A percentile compares a stretch with the other conserved stretches of the same genome.
phyloP scores from a whole-genome alignment of 257 asterid genomes.

The Fraxinus quadrangulata region DNA sequence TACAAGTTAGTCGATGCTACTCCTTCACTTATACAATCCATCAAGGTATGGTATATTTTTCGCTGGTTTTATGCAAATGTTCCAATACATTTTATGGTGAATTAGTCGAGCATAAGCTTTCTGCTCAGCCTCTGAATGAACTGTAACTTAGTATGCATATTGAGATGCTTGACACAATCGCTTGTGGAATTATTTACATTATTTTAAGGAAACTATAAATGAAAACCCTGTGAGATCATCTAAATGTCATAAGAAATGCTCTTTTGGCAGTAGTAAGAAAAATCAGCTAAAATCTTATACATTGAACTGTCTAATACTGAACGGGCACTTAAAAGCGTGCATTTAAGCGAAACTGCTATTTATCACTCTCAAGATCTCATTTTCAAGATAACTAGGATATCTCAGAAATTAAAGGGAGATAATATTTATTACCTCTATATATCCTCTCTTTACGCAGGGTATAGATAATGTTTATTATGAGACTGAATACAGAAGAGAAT shows the following conservation, averaged over 20 bases:
- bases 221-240: not conserved
- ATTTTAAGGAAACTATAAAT: not conserved
- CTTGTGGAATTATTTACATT: not conserved
- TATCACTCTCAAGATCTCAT: not conserved
- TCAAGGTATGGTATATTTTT: constrained; percentile 58
- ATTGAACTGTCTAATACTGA: too few relatives aligned
- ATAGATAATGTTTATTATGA: constrained; percentile 80
- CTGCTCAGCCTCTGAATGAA: not conserved
- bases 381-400: not conserved
- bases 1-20: constrained; percentile 90
- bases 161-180: not conserved
- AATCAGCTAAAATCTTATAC: too few relatives aligned
- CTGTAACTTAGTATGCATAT: not conserved
- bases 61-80: constrained; percentile 7
- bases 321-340: too few relatives aligned
- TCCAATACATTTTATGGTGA: not conserved
- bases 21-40: constrained; percentile 68
- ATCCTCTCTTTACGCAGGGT: constrained; percentile 42
- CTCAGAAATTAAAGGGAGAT: not conserved
- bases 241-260: not conserved
- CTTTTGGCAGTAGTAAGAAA: not conserved
- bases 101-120: not conserved
- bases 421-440: not conserved
- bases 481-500: constrained; percentile 91
- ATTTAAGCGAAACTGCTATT: not conserved